phyloP scores from a whole-genome alignment of 495 filamentous ascomycete genomes.

The Podospora didyma region DNA sequence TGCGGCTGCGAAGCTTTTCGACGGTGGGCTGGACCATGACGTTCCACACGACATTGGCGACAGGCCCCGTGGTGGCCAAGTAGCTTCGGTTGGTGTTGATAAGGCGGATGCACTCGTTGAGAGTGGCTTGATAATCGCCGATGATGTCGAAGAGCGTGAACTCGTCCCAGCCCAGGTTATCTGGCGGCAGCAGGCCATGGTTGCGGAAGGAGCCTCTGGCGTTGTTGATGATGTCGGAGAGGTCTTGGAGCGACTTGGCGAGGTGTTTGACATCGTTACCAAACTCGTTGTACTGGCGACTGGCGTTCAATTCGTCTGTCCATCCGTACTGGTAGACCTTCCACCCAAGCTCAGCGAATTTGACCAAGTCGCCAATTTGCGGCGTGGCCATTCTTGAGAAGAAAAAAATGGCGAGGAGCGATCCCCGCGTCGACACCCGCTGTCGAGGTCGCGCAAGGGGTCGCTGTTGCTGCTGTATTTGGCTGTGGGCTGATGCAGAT shows the following conservation, averaged over 20 bases:
- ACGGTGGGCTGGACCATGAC: conserved; percentile 7
- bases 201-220: background rate
- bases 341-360: conserved; percentile 6
- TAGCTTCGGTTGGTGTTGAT: conserved; percentile 5
- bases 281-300: conserved; percentile 6
- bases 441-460: no score
- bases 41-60: conserved; percentile 4
- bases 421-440: no score
- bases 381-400: background rate
- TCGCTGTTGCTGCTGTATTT: no score
- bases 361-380: conserved; percentile 5
- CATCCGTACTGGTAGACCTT: conserved; percentile 4
- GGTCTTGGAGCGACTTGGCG: background rate
- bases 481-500: no score
- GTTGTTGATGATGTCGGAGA: background rate
- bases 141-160: conserved; percentile 4
- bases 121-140: conserved; percentile 5
- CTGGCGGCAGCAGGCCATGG: background rate
- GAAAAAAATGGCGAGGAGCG: background rate
- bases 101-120: conserved; percentile 6
- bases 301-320: background rate
- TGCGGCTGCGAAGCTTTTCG: conserved; percentile 1
- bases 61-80: background rate
- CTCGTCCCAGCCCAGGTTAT: background rate
- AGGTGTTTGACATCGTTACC: conserved; percentile 9